Base-by-base conservation (phyloP, 2,329 filamentous ascomycete species). In the Hypoxylon sp. region DNA sequence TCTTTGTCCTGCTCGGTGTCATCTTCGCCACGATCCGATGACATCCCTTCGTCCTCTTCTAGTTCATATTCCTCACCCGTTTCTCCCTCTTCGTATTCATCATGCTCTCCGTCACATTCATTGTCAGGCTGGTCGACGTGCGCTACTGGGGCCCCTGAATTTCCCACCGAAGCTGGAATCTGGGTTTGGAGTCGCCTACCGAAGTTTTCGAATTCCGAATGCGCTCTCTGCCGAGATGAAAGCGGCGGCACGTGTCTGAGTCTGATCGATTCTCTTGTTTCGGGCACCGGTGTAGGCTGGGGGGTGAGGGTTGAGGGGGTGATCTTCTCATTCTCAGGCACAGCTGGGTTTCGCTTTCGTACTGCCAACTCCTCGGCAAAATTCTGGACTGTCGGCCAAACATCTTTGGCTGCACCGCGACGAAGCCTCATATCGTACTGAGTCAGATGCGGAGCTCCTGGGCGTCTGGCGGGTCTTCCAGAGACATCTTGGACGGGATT, bases 361-460 rank as follows among this genome's bases (percentile, higher is more conserved):
- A 41, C 27, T n/a, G 53, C 45, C 2, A 60, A 45, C 18, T 52
- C 48, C 10, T 72, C 67, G 3, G 54, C 23, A 23, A 73, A 73
- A 52, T 72, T 67, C 5, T 69, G 54, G 11, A 51, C 58, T 1
- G 67, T 73, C 15, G 71, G 71, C 71, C 71, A 73, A 5, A 64
- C 17, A 2, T 72, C 70, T 24, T 63, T 66, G 9, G 35, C 38
- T 2, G 6, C 41, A 10, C 54, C 48, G 26, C 55, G 59, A 1
- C 46, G 52, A 24, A n/a, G 35, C 17, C 56, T 58, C 11, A 40
- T 33, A 45, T 55, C 21, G 11, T 26, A 21, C 33, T 54, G 45
- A 33, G 51, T 35, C 13, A 54, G 18, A 50, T 37, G 21, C 52
- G 37, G 43, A 15, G n/a, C 11, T 17, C 59, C 50, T 35, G 35